Base-by-base conservation (phyloP, 805 yeast species). In the Cyberlindnera galapagoensis region DNA sequence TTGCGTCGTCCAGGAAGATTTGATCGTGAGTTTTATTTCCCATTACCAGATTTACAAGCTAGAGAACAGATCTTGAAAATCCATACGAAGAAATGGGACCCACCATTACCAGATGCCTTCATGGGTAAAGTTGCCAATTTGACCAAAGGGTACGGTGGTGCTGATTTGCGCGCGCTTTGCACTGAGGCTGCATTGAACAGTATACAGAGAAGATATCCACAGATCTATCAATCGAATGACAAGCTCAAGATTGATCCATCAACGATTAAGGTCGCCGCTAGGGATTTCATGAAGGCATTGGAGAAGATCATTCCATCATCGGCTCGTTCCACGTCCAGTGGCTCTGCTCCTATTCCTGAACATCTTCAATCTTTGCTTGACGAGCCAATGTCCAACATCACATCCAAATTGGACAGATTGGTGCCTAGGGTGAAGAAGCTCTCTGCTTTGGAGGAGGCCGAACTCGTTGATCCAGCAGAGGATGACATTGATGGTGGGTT, bases 61-160 rank as follows among this genome's bases (percentile, higher is more conserved):
- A 70, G 98, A 43, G 71, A 71, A 38, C 77, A 81, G 42, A 92
- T 92, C 39, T 59, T 92, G 26, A 59, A 71, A 33, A 92, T 92
- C 43, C 96, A 92, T 50, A 92, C 97, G 15, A 74, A 71, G 40
- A 81, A 80, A 51, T 92, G 98, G 98, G 66, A 66, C 9, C 92
- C 95, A 9, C 80, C 83, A 4, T 59, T 84, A 35, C 54, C 74
- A 6, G 61, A 61, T 0, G 59, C 52, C 6, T 82, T 92, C 43
- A 47, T 85, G 8, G 65, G 67, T 6, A 75, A 76, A 34, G 65
- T 92, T 21, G 90, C 97, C 0, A 66, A 67, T 14, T 59, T 85
- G 36, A 90, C 98, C 0, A 90, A 88, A 54, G 98, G 98, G 0
- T 92, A 84, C 51, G 98, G 98, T 28, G 98, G 98, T 63, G 97